Evolutionary conservation across 2,329 filamentous ascomycete genomes (phyloP), one percentile per base, ranked within the genome.

Genomic region (Chaetoscypha palmicola): DNA sequence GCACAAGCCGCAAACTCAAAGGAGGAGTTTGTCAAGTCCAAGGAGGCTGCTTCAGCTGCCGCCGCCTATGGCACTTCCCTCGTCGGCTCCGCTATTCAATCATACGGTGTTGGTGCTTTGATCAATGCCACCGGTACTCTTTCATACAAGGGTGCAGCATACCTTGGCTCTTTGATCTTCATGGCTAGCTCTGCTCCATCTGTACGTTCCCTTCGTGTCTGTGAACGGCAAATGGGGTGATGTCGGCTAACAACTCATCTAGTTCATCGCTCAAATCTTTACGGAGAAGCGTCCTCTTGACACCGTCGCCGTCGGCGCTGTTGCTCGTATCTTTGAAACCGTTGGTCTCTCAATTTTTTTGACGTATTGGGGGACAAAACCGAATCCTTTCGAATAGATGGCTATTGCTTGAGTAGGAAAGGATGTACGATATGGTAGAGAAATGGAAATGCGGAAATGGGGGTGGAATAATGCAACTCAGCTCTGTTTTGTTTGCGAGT

Each of bases 331-430:
- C 58, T 78, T 95, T 58, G 92, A 97, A 79, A 96, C 92, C 2
- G 79, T 97, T 48, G 92, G 91, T 53, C 78, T 97, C 47, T 89
- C 85, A 52, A 66, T 95, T 61, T 88, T 97, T 78, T 75, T 97
- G 59, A 95, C 88, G 64, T 97, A 87, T 85, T 97, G 91, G 91
- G 91, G 91, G 62, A 96, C 91, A 62, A 83, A 86, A 64, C 92
- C 88, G 70, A 91, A 89, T 73, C 88, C 88, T 49, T 94, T 95
- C 68, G 80, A 62, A 39, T 62, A 59, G 55, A 56, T 34, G 22
- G 28, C 16, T 34, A 12, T 11, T 14, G 12, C 4, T 31, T 14
- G 28, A 14, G 16, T 31, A 31, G 28, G 28, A n/a, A n/a, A n/a
- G n/a, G n/a, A n/a, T n/a, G n/a, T n/a, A n/a, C n/a, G n/a, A n/a